Conservation (phyloP, 148 eudicot species). For the Euryodendron excelsum region DNA sequence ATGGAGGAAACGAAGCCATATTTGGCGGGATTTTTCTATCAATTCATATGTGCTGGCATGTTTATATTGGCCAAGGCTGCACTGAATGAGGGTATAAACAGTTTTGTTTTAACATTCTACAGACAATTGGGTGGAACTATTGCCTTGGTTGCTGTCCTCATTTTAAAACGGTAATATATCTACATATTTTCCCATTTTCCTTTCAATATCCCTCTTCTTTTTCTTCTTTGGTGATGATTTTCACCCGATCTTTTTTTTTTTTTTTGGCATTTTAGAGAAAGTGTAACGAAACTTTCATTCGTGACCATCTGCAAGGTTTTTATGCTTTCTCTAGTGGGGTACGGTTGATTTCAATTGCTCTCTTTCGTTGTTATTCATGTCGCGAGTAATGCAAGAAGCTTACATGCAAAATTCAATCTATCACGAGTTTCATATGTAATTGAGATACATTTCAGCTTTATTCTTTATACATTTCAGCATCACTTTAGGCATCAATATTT, state of each 20-base stretch:
- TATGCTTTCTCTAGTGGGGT: constrained; percentile 12
- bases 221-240: background rate
- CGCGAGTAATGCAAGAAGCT: background rate
- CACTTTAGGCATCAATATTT: background rate
- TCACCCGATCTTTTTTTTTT: background rate
- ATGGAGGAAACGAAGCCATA: constrained; percentile 19
- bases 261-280: background rate
- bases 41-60: constrained; percentile 24
- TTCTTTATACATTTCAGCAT: background rate
- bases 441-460: background rate
- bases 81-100: constrained; percentile 25
- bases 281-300: background rate
- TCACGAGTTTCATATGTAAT: background rate
- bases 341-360: background rate
- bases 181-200: background rate
- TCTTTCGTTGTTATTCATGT: too few relatives aligned
- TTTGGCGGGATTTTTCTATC: constrained; percentile 16
- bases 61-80: constrained; percentile 23
- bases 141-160: constrained; percentile 14
- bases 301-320: constrained; percentile 9
- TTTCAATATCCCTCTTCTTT: background rate
- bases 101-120: constrained; percentile 25
- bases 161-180: constrained; percentile 19
- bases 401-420: background rate
- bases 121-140: constrained; percentile 20